Percentiles rank a stretch among this genome's conserved stretches.
Evolutionary conservation across 2,329 filamentous ascomycete species (phyloP).

Genomic region (Fusarium pseudocircinatum): DNA sequence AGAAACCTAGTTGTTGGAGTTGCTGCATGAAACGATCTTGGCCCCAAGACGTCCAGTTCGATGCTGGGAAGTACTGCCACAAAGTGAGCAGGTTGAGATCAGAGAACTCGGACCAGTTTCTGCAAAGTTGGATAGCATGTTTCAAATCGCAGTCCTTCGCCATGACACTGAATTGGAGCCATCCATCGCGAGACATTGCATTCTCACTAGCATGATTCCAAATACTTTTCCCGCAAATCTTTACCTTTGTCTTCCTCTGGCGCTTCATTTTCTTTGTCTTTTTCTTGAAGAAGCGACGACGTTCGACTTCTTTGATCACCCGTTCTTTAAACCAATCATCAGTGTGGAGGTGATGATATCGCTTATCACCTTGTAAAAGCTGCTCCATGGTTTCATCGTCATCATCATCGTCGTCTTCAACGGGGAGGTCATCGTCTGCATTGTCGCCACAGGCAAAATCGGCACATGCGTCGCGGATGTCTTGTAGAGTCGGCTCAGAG

Average conservation of each 20-base stretch:
- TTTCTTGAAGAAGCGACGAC: not conserved
- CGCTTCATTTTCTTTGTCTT: not conserved
- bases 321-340: slow-evolving; percentile 35
- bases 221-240: slow-evolving; percentile 42
- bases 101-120: slow-evolving; percentile 45
- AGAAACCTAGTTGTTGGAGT: slow-evolving; percentile 42
- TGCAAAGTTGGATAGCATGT: slow-evolving; percentile 43
- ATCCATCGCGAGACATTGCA: slow-evolving; percentile 46
- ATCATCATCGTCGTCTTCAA: not conserved
- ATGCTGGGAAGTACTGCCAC: slow-evolving; percentile 44
- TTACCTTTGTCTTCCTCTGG: slow-evolving; percentile 39
- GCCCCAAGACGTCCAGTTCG: slow-evolving; percentile 42
- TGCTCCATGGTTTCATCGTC: slow-evolving; percentile 33
- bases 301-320: not conserved
- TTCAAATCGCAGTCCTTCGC: slow-evolving; percentile 44
- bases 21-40: slow-evolving; percentile 37
- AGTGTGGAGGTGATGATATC: slow-evolving; percentile 38
- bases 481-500: slow-evolving; percentile 39
- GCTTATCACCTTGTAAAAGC: slow-evolving; percentile 18
- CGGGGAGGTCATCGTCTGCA: slow-evolving; percentile 6
- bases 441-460: slow-evolving; percentile 43
- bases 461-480: slow-evolving; percentile 45
- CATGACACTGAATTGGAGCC: slow-evolving; percentile 46
- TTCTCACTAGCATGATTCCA: slow-evolving; percentile 45
- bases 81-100: slow-evolving; percentile 40